These are phyloP conservation scores for Monosporozyma siamensis DNA, from an alignment of 805 yeast species.

Conservation along the genomic window DNA sequence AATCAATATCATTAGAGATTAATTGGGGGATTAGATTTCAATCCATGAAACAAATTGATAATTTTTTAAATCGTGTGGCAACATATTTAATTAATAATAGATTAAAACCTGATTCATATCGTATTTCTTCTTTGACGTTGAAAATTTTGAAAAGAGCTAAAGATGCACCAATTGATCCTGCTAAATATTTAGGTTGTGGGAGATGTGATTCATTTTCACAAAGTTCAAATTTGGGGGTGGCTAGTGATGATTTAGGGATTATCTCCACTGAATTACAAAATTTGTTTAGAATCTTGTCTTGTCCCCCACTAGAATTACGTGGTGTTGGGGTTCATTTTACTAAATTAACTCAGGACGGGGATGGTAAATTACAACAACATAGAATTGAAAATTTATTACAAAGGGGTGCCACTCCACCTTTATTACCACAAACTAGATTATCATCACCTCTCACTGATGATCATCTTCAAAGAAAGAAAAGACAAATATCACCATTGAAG, in stretches of 20 bases:
- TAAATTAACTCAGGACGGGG: constrained; percentile 38
- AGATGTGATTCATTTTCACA: constrained; percentile 55
- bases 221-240: constrained; percentile 48
- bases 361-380: constrained; percentile 24
- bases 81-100: constrained; percentile 47
- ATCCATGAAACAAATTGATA: constrained; percentile 49
- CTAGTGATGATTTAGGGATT: constrained; percentile 53
- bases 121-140: constrained; percentile 52
- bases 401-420: constrained; percentile 5
- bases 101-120: constrained; percentile 36
- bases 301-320: constrained; percentile 60
- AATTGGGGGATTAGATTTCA: constrained; percentile 84
- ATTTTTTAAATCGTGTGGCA: constrained; percentile 49
- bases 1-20: constrained; percentile 78
- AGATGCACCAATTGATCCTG: constrained; percentile 64
- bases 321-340: constrained; percentile 70
- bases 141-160: constrained; percentile 56
- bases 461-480: background rate
- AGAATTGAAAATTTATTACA: constrained; percentile 26
- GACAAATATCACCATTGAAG: constrained; percentile 3
- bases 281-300: constrained; percentile 44
- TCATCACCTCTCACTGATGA: background rate
- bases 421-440: background rate
- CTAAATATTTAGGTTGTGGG: constrained; percentile 82
- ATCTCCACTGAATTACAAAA: constrained; percentile 51